Percentiles rank a stretch among this genome's conserved stretches.
Evolutionary conservation across 1,284 basidiomycete genomes (phyloP).

Genomic region (Cutaneotrichosporon cavernicola): DNA sequence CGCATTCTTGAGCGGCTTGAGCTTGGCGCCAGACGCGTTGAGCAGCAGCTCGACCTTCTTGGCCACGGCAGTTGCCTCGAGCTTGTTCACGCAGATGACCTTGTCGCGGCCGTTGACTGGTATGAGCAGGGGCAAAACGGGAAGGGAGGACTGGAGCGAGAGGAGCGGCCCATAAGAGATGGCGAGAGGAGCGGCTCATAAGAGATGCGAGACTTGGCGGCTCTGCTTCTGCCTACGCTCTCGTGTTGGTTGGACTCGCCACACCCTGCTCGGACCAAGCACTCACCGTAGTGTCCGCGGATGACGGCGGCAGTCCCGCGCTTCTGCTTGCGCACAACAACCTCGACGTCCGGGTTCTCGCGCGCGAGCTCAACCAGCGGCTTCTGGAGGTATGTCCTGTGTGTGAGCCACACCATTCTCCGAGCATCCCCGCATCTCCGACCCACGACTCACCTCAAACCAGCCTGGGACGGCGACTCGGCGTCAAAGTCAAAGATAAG

Average conservation of each 20-base stretch:
- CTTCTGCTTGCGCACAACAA: slow-evolving; percentile 51
- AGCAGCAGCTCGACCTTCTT: slow-evolving; percentile 52
- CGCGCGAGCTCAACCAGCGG: slow-evolving; percentile 37
- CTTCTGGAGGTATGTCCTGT: slow-evolving; percentile 25
- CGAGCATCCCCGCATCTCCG: too few species aligned
- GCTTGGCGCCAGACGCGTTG: slow-evolving; percentile 49
- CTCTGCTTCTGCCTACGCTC: too few species aligned
- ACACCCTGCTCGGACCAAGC: neutral
- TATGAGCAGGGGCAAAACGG: slow-evolving; percentile 2
- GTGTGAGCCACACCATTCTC: slow-evolving; percentile 8
- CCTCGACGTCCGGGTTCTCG: slow-evolving; percentile 53
- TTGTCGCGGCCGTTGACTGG: slow-evolving; percentile 56
- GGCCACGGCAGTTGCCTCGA: slow-evolving; percentile 50
- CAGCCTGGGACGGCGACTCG: slow-evolving; percentile 41
- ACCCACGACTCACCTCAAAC: slow-evolving; percentile 38
- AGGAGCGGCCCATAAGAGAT: too few species aligned
- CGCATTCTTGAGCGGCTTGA: slow-evolving; percentile 50
- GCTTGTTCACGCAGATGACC: slow-evolving; percentile 55
- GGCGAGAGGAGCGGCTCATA: too few species aligned
- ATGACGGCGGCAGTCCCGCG: slow-evolving; percentile 52
- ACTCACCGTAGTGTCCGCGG: slow-evolving; percentile 54
- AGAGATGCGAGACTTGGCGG: too few species aligned
- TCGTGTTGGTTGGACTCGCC: neutral
- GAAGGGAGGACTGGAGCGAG: too few species aligned
- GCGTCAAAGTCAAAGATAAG: slow-evolving; percentile 50